Conservation (phyloP, 768 basidiomycete genomes). For the Suillus tomentosus region DNA sequence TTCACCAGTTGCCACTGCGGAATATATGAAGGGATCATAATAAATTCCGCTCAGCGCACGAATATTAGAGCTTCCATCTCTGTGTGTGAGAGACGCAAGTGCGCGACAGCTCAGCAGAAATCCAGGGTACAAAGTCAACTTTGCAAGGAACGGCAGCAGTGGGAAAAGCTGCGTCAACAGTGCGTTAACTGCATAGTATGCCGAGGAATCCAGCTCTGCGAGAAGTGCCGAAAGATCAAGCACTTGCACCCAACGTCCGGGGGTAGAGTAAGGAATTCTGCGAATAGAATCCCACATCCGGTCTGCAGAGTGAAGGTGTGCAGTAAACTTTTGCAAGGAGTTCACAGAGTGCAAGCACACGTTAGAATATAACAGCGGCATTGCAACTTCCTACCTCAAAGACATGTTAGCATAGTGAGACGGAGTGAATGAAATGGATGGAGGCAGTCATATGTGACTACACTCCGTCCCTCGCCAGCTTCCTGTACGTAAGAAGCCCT, state of each 20-base stretch:
- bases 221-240: slow-evolving; percentile 68
- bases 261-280: slow-evolving; percentile 82
- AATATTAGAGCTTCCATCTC: slow-evolving; percentile 53
- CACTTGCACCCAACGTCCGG: slow-evolving; percentile 82
- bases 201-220: slow-evolving; percentile 42
- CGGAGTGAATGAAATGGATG: slow-evolving; percentile 9
- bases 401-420: slow-evolving; percentile 19
- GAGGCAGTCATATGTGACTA: slow-evolving; percentile 2
- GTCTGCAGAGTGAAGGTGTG: slow-evolving; percentile 62
- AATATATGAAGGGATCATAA: slow-evolving; percentile 42
- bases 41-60: slow-evolving; percentile 56
- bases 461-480: slow-evolving; percentile 10
- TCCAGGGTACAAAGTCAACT: slow-evolving; percentile 54
- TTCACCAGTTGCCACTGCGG: slow-evolving; percentile 33
- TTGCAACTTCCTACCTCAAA: slow-evolving; percentile 55
- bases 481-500: slow-evolving; percentile 10
- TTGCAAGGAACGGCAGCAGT: slow-evolving; percentile 62
- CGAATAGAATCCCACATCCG: slow-evolving; percentile 87
- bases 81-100: slow-evolving; percentile 49
- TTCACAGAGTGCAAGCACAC: slow-evolving; percentile 46
- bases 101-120: slow-evolving; percentile 64
- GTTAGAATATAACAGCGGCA: slow-evolving; percentile 67
- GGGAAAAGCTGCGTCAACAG: slow-evolving; percentile 67
- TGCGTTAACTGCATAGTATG: slow-evolving; percentile 60
- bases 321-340: slow-evolving; percentile 58